These are phyloP conservation scores for Anethum foeniculum DNA, from an alignment of 140 eudicot species.

Conservation along the genomic window DNA sequence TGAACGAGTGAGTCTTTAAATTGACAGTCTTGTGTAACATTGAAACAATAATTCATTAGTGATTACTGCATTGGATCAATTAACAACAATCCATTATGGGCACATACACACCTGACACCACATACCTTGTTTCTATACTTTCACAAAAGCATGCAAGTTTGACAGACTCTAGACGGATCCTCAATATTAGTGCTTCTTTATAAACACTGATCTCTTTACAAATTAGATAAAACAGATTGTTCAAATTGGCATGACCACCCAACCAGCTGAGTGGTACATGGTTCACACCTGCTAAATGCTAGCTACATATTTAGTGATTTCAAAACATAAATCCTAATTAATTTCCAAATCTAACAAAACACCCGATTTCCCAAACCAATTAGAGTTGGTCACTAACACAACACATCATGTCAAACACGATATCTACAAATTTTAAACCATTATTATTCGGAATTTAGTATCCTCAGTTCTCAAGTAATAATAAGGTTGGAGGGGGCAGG, in stretches of 20 bases:
- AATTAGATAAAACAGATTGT: not conserved
- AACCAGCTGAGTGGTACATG: not conserved
- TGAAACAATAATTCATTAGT: too few species aligned
- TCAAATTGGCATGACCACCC: not conserved
- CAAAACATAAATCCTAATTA: not conserved
- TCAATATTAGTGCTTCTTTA: too few species aligned
- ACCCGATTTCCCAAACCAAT: not conserved
- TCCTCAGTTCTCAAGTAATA: not conserved
- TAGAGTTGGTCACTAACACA: not conserved
- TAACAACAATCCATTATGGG: too few species aligned
- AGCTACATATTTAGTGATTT: not conserved
- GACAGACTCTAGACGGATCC: too few species aligned
- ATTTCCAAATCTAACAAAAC: not conserved
- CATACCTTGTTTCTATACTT: too few species aligned
- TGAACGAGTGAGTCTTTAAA: too few species aligned
- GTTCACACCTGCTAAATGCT: not conserved
- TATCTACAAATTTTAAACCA: not conserved
- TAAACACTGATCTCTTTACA: not conserved
- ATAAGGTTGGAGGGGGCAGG: not conserved
- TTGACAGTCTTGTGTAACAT: too few species aligned
- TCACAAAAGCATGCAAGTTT: too few species aligned
- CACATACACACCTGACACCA: too few species aligned
- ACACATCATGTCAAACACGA: not conserved
- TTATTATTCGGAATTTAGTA: not conserved
- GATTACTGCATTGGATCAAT: too few species aligned